phyloP scores from a whole-genome alignment of 148 eudicot species.

The Vaccinium myrtillus region DNA sequence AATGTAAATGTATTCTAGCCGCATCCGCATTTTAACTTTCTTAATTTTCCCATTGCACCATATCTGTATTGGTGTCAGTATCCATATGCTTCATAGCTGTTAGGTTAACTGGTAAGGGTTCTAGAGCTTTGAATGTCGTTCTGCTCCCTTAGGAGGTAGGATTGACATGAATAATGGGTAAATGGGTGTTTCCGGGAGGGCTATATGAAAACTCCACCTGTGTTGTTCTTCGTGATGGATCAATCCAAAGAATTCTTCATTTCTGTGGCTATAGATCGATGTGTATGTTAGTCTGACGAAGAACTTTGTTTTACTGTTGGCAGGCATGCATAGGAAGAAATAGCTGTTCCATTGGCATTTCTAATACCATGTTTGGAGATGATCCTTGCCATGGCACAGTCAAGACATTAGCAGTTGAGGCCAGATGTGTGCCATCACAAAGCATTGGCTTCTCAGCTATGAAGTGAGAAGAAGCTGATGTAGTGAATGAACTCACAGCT shows the following conservation, averaged over 20 bases:
- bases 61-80: background rate
- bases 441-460: conserved; percentile 26
- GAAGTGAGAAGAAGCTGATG: conserved; percentile 13
- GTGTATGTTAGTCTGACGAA: background rate
- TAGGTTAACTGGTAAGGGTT: background rate
- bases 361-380: conserved; percentile 61
- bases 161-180: background rate
- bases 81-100: background rate
- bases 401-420: conserved; percentile 73
- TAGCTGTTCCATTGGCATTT: conserved; percentile 59
- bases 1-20: background rate
- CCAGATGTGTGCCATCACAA: conserved; percentile 44
- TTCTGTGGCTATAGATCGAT: background rate
- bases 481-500: background rate
- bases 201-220: background rate
- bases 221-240: background rate
- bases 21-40: background rate
- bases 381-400: conserved; percentile 71
- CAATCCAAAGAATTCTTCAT: background rate
- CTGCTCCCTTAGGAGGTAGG: background rate
- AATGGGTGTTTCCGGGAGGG: background rate
- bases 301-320: background rate
- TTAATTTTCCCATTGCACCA: background rate
- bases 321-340: conserved; percentile 82
- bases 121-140: background rate